Evolutionary conservation across 2,329 filamentous ascomycete species (phyloP).

Genomic region (Cryoendolithus antarcticus): DNA sequence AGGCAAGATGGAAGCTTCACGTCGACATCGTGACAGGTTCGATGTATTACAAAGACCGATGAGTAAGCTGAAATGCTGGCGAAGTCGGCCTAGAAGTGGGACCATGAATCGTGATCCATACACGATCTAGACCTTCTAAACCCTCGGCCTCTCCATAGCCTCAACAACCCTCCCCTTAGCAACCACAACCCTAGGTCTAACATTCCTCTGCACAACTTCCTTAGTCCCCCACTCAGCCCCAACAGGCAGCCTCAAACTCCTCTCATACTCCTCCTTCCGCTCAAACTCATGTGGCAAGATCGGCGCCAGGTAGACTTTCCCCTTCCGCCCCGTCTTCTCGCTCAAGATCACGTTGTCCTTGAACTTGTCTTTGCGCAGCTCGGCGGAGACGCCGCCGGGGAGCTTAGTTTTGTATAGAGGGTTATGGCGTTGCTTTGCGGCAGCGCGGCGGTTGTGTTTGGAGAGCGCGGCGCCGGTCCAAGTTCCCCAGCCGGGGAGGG

Average conservation of each 20-base stretch:
- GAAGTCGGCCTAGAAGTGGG: too few relatives aligned
- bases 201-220: constrained; percentile 78
- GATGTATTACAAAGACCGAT: too few relatives aligned
- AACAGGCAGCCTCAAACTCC: constrained; percentile 71
- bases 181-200: constrained; percentile 77
- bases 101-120: background rate
- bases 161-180: constrained; percentile 75
- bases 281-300: constrained; percentile 84
- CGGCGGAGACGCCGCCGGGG: constrained; percentile 57
- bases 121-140: constrained; percentile 22
- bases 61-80: too few relatives aligned
- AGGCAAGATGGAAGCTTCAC: too few relatives aligned
- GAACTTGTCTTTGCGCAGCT: constrained; percentile 57
- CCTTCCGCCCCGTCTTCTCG: constrained; percentile 85
- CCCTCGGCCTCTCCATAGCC: constrained; percentile 68
- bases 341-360: constrained; percentile 80
- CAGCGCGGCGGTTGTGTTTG: constrained; percentile 53
- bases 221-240: constrained; percentile 94
- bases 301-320: constrained; percentile 73
- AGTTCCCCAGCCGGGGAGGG: constrained; percentile 86
- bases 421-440: constrained; percentile 36
- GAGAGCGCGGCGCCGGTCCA: constrained; percentile 80
- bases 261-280: constrained; percentile 76
- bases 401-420: constrained; percentile 48
- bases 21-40: too few relatives aligned